Conservation (phyloP, 1,139 yeast species). For the Pichia sp. region DNA sequence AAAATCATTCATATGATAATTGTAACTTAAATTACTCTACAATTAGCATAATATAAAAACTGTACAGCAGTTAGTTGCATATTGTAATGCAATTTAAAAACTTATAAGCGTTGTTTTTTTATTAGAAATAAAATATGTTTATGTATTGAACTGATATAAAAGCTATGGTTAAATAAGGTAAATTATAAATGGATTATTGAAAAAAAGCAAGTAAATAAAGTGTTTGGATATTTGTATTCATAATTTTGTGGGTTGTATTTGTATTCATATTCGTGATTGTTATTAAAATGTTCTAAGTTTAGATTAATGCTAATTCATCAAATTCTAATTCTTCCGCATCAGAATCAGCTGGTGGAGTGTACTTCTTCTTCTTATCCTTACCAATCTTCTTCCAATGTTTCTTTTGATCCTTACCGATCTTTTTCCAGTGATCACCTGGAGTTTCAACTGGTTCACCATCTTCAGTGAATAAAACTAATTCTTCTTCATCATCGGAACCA, state of each 20-base stretch:
- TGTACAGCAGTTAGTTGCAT: no score
- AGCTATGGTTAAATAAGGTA: neutral
- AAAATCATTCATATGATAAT: no score
- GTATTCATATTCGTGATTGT: neutral
- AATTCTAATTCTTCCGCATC: slow-evolving; percentile 7
- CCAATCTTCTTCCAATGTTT: slow-evolving; percentile 21
- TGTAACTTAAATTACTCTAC: no score
- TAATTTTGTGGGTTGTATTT: neutral
- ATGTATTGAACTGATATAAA: neutral
- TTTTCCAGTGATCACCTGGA: slow-evolving; percentile 17
- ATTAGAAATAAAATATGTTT: neutral
- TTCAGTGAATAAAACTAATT: neutral
- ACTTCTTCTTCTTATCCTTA: slow-evolving; percentile 23
- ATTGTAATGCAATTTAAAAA: no score
- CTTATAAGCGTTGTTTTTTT: no score
- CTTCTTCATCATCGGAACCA: slow-evolving; percentile 11
- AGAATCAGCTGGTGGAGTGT: slow-evolving; percentile 12
- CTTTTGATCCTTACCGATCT: slow-evolving; percentile 16
- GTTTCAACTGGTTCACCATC: slow-evolving; percentile 6
- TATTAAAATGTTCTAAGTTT: neutral
- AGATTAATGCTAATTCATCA: slow-evolving; percentile 1
- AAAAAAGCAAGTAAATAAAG: neutral
- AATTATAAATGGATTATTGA: neutral
- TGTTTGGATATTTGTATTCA: neutral
- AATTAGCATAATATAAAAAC: no score